Conservation (phyloP, 208 protist genomes). For the Trypanosoma mega region DNA sequence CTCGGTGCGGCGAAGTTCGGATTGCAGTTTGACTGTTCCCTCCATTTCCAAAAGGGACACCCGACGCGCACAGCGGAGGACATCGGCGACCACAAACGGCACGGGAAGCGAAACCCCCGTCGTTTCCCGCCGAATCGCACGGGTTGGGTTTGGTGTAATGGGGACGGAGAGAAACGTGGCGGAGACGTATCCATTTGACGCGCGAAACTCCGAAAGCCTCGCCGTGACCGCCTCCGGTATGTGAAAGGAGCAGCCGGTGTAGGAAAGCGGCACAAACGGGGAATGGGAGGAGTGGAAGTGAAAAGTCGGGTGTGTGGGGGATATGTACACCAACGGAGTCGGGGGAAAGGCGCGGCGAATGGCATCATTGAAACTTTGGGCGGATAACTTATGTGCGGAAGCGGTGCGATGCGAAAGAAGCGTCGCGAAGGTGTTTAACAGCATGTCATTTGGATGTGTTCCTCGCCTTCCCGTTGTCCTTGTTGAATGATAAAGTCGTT, state of each 20-base stretch:
- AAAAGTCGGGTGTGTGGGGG: neutral
- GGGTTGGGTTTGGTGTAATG: too few species aligned
- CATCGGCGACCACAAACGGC: neutral
- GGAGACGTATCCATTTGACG: too few species aligned
- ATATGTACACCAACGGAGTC: constrained; percentile 2
- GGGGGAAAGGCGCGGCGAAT: constrained; percentile 14
- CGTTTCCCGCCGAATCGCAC: neutral
- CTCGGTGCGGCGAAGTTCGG: constrained; percentile 16
- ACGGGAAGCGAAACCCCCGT: neutral
- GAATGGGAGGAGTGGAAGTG: neutral
- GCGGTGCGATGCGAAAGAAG: neutral
- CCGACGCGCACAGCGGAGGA: constrained; percentile 11
- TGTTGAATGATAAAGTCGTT: neutral
- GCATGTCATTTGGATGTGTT: too few species aligned
- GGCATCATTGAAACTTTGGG: constrained; percentile 9
- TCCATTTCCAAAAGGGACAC: constrained; percentile 17
- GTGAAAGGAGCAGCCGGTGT: too few species aligned
- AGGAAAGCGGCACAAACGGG: neutral
- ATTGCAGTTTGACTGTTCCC: constrained; percentile 14
- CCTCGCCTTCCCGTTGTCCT: neutral
- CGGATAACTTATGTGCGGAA: constrained; percentile 2
- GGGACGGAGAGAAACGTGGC: too few species aligned
- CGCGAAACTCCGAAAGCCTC: too few species aligned
- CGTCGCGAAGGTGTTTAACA: too few species aligned
- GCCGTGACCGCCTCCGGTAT: too few species aligned